Conservation (phyloP, 75 land plant species). For the Picea sitchensis region DNA sequence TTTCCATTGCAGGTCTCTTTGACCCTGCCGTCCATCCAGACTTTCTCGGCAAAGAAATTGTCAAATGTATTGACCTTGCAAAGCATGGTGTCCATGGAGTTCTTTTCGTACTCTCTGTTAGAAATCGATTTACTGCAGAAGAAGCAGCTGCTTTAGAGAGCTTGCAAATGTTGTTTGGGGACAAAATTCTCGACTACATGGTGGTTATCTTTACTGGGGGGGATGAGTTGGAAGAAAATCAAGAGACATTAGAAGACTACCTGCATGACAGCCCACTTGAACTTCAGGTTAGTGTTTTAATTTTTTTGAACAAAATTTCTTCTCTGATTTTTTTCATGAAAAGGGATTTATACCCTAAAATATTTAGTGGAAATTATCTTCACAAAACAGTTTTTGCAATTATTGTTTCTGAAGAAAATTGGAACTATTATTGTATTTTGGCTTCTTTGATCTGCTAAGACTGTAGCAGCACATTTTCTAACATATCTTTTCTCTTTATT, state of each 20-base stretch:
- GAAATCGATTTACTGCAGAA: constrained; percentile 40
- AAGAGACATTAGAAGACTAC: constrained; percentile 35
- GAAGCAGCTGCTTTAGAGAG: constrained; percentile 33
- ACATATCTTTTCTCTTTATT: too few species aligned
- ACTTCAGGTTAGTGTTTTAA: constrained; percentile 2
- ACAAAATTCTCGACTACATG: constrained; percentile 37
- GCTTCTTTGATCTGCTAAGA: too few species aligned
- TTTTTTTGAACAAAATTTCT: too few species aligned
- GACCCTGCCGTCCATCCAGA: constrained; percentile 26
- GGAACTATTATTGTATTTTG: too few species aligned
- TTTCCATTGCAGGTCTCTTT: constrained; percentile 26
- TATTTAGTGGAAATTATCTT: too few species aligned
- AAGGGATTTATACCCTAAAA: too few species aligned
- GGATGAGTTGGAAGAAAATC: constrained; percentile 38
- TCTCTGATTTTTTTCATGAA: too few species aligned
- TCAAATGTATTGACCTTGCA: constrained; percentile 37
- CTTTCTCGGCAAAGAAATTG: constrained; percentile 35
- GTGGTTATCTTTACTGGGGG: constrained; percentile 40
- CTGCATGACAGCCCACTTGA: constrained; percentile 12
- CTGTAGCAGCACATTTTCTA: too few species aligned
- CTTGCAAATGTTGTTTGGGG: constrained; percentile 37
- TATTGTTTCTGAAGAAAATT: too few species aligned
- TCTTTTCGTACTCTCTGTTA: constrained; percentile 33
- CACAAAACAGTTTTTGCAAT: too few species aligned
- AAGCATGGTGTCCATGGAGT: constrained; percentile 43